These are phyloP conservation scores for Cairneyella variabilis DNA, from an alignment of 495 filamentous ascomycete genomes.

Conservation along the genomic window DNA sequence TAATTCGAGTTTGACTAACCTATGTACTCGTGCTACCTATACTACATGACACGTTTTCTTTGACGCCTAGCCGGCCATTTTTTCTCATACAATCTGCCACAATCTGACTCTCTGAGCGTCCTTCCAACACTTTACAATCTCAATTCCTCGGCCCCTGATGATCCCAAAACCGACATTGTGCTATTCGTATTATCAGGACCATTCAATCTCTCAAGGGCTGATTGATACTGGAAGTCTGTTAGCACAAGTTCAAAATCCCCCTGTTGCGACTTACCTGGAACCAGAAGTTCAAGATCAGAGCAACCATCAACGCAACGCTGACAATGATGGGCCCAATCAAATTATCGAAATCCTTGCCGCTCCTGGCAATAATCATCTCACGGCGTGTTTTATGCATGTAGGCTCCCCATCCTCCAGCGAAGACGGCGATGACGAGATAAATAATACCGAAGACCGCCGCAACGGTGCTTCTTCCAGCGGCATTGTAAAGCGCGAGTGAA, in stretches of 20 bases:
- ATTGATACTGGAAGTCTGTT: constrained; percentile 15
- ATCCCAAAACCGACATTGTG: neutral
- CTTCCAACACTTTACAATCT: neutral
- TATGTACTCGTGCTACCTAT: no score
- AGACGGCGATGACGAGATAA: constrained; percentile 78
- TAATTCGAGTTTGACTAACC: no score
- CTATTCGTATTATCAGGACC: neutral
- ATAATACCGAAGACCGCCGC: constrained; percentile 72
- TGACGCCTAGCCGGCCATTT: no score
- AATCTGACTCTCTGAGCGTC: no score
- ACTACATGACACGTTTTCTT: no score
- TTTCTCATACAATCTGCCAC: no score
- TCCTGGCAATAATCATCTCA: constrained; percentile 74
- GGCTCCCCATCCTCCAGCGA: constrained; percentile 84
- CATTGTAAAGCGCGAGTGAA: constrained; percentile 82
- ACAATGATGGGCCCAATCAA: constrained; percentile 78
- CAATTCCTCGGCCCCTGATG: neutral
- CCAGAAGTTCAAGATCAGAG: constrained; percentile 81
- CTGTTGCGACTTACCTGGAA: constrained; percentile 57
- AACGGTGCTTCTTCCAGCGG: constrained; percentile 69
- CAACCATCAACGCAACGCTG: constrained; percentile 71
- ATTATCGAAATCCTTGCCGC: constrained; percentile 90
- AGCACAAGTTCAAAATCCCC: neutral
- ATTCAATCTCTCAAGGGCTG: constrained; percentile 8
- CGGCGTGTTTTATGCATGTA: constrained; percentile 72